Conservation (phyloP, 2,329 filamentous ascomycete species). For the Trichoderma simmonsii region DNA sequence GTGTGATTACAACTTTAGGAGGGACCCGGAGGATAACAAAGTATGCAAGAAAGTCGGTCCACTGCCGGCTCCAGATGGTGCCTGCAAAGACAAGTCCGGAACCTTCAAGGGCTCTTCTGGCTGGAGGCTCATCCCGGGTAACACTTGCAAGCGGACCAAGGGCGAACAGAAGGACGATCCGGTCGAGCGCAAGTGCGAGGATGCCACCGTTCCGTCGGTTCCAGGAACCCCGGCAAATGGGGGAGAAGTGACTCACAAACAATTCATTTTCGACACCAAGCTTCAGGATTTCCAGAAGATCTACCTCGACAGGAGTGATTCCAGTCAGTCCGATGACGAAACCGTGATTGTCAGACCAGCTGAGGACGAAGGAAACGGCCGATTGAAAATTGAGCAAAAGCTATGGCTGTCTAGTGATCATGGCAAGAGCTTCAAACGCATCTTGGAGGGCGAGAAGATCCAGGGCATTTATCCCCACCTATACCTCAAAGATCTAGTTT, state of each 20-base stretch:
- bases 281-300: constrained; percentile 52
- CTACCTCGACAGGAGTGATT: constrained; percentile 76
- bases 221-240: constrained; percentile 55
- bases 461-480: constrained; percentile 70
- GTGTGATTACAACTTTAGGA: constrained; percentile 89
- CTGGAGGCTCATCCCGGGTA: constrained; percentile 86
- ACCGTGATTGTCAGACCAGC: constrained; percentile 58
- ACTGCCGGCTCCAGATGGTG: constrained; percentile 64
- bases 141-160: constrained; percentile 61
- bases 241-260: constrained; percentile 62
- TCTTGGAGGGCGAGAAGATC: constrained; percentile 68
- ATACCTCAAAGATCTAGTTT: constrained; percentile 81
- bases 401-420: constrained; percentile 80
- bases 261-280: constrained; percentile 61
- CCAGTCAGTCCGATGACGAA: constrained; percentile 66
- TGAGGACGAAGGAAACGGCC: constrained; percentile 30
- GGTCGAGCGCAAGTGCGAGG: constrained; percentile 76
- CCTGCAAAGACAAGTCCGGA: constrained; percentile 63
- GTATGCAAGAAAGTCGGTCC: constrained; percentile 65
- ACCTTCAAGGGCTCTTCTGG: constrained; percentile 84
- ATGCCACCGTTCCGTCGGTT: constrained; percentile 37
- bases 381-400: constrained; percentile 44
- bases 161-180: constrained; percentile 66
- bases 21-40: constrained; percentile 59
- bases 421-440: constrained; percentile 77